Evolutionary conservation across 495 filamentous ascomycete genomes (phyloP).

Genomic region (Neurospora sp.): DNA sequence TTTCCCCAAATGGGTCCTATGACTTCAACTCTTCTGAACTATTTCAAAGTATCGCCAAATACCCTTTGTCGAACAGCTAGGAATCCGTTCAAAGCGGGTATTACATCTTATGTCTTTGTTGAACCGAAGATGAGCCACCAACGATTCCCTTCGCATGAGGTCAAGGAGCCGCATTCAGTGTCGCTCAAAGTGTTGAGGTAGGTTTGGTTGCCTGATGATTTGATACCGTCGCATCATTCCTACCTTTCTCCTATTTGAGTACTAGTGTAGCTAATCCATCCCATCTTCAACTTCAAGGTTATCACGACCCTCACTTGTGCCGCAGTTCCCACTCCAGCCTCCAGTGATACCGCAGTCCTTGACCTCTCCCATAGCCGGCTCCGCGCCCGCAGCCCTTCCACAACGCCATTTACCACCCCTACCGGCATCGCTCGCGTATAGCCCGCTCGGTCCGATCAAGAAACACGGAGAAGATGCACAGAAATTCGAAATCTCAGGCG

Average conservation of each 20-base stretch:
- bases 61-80: not conserved
- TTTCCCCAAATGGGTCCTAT: not conserved
- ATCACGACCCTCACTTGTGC: slow-evolving; percentile 43
- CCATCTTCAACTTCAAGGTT: slow-evolving; percentile 27
- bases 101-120: not conserved
- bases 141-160: slow-evolving; percentile 45
- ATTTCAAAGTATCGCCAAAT: not conserved
- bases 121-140: slow-evolving; percentile 34
- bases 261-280: slow-evolving; percentile 2
- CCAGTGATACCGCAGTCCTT: slow-evolving; percentile 19
- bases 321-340: slow-evolving; percentile 36
- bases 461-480: not conserved
- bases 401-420: slow-evolving; percentile 16
- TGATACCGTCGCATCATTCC: not conserved
- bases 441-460: slow-evolving; percentile 6
- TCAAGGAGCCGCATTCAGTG: slow-evolving; percentile 73
- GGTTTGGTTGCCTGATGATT: not conserved
- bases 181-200: slow-evolving; percentile 75
- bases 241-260: not conserved
- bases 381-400: not conserved
- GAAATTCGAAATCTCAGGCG: not conserved
- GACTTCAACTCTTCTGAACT: not conserved
- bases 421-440: slow-evolving; percentile 38
- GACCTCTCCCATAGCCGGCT: slow-evolving; percentile 5
- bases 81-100: not conserved